Evolutionary conservation across 495 filamentous ascomycete genomes (phyloP).

Genomic region (Cercophora newfieldiana): DNA sequence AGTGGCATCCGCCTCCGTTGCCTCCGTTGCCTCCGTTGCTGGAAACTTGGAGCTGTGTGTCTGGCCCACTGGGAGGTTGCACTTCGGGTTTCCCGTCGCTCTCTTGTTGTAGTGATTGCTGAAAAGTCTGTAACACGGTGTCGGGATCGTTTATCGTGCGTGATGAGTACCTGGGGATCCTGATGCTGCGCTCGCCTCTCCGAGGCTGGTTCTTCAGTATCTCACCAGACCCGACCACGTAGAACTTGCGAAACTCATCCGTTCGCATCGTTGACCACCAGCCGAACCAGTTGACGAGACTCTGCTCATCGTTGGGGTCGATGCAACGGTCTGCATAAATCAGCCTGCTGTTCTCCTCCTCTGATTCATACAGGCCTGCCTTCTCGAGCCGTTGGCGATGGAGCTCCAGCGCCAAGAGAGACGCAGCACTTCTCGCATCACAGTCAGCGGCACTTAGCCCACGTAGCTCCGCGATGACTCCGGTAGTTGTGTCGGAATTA

Average conservation of each 20-base stretch:
- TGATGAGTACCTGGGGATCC: conserved; percentile 41
- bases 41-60: background rate
- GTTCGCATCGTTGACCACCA: conserved; percentile 50
- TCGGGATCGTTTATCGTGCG: conserved; percentile 44
- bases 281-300: conserved; percentile 54
- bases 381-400: conserved; percentile 13
- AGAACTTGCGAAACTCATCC: conserved; percentile 49
- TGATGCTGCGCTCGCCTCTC: conserved; percentile 37
- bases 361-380: conserved; percentile 16
- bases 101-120: background rate
- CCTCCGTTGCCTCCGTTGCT: too few relatives aligned
- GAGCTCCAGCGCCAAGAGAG: conserved; percentile 30
- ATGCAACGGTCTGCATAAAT: conserved; percentile 44
- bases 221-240: conserved; percentile 45
- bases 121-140: conserved; percentile 28
- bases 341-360: conserved; percentile 40
- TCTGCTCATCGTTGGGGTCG: conserved; percentile 54
- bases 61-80: too few relatives aligned
- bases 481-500: background rate
- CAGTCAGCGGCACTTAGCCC: conserved; percentile 32
- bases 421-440: conserved; percentile 26
- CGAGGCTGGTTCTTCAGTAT: conserved; percentile 19
- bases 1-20: background rate
- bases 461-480: background rate
- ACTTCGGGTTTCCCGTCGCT: background rate